Conservation (phyloP, 225 moss, liverwort and hornwort species). For the Asterella californica region DNA sequence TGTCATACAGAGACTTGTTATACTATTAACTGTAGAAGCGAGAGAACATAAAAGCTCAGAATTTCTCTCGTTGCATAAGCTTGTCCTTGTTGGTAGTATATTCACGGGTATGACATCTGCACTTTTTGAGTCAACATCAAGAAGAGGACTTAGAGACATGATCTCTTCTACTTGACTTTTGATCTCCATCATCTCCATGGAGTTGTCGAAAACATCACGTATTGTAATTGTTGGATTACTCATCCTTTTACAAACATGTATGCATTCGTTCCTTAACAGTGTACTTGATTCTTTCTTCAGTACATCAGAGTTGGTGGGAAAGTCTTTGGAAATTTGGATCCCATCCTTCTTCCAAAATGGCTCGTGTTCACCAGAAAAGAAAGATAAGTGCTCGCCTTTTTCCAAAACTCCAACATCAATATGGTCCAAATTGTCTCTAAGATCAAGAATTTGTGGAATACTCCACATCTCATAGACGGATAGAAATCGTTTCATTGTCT, state of each 20-base stretch:
- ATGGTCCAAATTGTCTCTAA: constrained; percentile 55
- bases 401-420: constrained; percentile 43
- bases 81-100: not conserved
- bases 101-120: not conserved
- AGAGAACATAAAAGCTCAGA: not conserved
- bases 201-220: not conserved
- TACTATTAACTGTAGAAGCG: not conserved
- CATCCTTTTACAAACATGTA: too few species aligned
- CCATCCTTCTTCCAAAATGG: constrained; percentile 30
- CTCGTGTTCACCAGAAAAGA: constrained; percentile 26
- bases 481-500: constrained; percentile 50
- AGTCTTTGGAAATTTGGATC: not conserved
- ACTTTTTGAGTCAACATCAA: not conserved
- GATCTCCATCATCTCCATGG: not conserved
- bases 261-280: not conserved
- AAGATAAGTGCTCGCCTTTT: constrained; percentile 37
- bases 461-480: constrained; percentile 47
- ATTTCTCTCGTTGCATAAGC: not conserved
- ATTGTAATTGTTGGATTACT: not conserved
- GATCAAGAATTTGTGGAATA: constrained; percentile 53
- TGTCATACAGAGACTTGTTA: not conserved
- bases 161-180: not conserved
- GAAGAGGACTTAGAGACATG: constrained; percentile 2
- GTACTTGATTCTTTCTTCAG: not conserved
- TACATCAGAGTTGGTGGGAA: not conserved